phyloP scores from a whole-genome alignment of 2,329 filamentous ascomycete genomes.

The Xylaria arbuscula region DNA sequence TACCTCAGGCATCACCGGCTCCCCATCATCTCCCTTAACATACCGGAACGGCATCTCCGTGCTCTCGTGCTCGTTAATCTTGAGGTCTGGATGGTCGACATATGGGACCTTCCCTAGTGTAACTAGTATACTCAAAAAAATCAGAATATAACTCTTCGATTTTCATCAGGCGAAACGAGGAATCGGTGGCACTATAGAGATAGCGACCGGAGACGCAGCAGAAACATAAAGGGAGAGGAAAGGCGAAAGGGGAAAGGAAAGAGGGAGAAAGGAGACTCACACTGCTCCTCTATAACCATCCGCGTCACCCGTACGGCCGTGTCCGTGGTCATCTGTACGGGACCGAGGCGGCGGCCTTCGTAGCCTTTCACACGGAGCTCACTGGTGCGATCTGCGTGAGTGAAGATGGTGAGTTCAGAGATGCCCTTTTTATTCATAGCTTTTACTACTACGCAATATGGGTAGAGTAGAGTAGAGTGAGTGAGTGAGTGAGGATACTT shows the following conservation, averaged over 20 bases:
- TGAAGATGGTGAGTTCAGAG: conserved; percentile 22
- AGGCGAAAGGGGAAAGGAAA: background rate
- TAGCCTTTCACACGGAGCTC: conserved; percentile 96
- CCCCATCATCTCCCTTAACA: conserved; percentile 77
- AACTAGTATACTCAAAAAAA: conserved; percentile 9
- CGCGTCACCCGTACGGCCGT: conserved; percentile 95
- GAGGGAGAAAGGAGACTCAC: conserved; percentile 57
- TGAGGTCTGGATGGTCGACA: conserved; percentile 88
- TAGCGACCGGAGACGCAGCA: no score
- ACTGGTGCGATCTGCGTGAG: conserved; percentile 85
- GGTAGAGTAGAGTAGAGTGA: background rate
- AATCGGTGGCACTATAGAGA: no score
- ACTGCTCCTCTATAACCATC: conserved; percentile 84
- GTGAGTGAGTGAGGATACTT: conserved; percentile 50
- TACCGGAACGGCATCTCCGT: conserved; percentile 99
- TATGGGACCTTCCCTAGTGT: conserved; percentile 83
- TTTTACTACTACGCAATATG: no score
- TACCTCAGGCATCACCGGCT: conserved; percentile 93
- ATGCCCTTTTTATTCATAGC: background rate
- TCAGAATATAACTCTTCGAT: background rate
- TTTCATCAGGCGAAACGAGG: background rate
- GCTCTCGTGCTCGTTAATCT: conserved; percentile 90
- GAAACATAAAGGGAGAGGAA: no score
- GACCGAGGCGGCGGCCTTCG: conserved; percentile 84
- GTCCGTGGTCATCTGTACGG: conserved; percentile 98